Evolutionary conservation across 495 filamentous ascomycete genomes (phyloP), one percentile per base, ranked within the genome.

Genomic region (Entonaema liquescens): DNA sequence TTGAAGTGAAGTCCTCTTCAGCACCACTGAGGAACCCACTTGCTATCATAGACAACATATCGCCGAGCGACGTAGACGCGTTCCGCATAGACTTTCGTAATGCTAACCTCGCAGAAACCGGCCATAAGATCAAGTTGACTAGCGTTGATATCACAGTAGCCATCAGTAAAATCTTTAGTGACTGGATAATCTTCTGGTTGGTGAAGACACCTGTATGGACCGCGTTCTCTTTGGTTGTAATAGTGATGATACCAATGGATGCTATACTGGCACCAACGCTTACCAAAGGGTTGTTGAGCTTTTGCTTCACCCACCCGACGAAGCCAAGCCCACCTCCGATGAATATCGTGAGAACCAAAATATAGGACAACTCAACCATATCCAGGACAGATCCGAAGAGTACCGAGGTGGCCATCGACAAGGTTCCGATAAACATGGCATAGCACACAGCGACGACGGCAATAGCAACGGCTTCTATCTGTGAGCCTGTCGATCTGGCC

Each of bases 251-350:
- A 23, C 93, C 91, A 23, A 98, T 88, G n/a, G 92, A 92, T 2
- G 95, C 88, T 66, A 98, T 82, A 23, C 94, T 97, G 77, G 92
- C 95, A 21, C 93, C 94, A 38, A 97, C 93, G 74, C 94, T 95
- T 61, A 98, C 93, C 17, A 97, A 80, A 8, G 95, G 94, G 76
- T 95, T 89, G 31, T 90, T 91, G 62, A 95, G 84, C 68, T 83
- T 88, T 78, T 97, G 95, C 80, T 99, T 99, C 23, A 89, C 87
- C 93, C 95, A 98, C 55, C 93, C 95, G 7, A 98, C 88, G 72
- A 97, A 90, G 1, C 95, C 95, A 38, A 98, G 82, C 0, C 93
- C 95, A 40, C 91, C 94, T 11, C 93, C 95, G 71, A 93, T 92
- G 76, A 97, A 98, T 1, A 98, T 84, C 55, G 94, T 80, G 33